Evolutionary conservation across 805 yeast species (phyloP).

Genomic region (Sugiyamaella mastotermitis): DNA sequence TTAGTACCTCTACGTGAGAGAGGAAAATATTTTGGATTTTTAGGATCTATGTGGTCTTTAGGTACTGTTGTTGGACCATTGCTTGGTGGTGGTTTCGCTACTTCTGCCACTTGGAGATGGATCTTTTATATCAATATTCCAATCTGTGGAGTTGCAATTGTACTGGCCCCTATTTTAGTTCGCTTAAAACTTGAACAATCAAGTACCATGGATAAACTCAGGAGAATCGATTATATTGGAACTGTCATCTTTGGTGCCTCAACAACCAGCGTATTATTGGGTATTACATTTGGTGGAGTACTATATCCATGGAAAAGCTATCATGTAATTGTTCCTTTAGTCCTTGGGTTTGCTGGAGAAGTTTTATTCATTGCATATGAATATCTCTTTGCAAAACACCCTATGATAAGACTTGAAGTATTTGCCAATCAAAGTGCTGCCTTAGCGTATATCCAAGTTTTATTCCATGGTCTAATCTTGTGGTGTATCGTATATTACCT

Average conservation of each 20-base stretch:
- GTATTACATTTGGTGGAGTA: constrained; percentile 50
- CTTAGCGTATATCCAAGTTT: constrained; percentile 34
- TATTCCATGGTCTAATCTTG: constrained; percentile 44
- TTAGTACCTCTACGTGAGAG: constrained; percentile 47
- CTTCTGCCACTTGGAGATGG: constrained; percentile 67
- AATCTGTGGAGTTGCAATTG: constrained; percentile 48
- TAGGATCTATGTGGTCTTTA: constrained; percentile 28
- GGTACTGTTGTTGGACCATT: constrained; percentile 46
- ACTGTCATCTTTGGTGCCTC: constrained; percentile 39
- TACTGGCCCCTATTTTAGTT: constrained; percentile 36
- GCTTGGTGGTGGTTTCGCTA: constrained; percentile 60
- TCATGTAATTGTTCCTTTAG: constrained; percentile 44
- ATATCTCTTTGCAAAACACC: constrained; percentile 35
- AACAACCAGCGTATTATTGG: constrained; percentile 41
- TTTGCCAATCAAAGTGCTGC: constrained; percentile 33
- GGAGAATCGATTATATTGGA: constrained; percentile 45
- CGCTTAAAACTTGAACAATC: constrained; percentile 45
- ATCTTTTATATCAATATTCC: constrained; percentile 68
- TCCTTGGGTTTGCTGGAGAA: constrained; percentile 35
- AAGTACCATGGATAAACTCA: constrained; percentile 33
- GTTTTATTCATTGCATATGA: constrained; percentile 31
- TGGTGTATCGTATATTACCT: constrained; percentile 41
- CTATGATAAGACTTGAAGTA: constrained; percentile 41
- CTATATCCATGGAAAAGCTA: constrained; percentile 50
- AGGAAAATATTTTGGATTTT: constrained; percentile 49